Conservation (phyloP, 2,329 filamentous ascomycete genomes). For the Fusarium sp. region DNA sequence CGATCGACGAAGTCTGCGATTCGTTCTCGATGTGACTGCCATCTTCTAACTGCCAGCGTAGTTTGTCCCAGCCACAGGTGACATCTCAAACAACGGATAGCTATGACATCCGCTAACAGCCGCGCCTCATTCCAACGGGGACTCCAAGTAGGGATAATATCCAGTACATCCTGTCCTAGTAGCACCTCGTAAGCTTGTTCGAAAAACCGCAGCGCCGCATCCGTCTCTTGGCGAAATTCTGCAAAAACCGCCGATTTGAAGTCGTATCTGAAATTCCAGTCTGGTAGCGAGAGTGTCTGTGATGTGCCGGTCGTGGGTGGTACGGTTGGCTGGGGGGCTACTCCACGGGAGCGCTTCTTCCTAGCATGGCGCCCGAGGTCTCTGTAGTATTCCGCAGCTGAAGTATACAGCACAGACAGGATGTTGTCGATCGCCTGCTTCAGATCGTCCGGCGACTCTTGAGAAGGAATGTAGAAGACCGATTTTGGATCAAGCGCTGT, state of each 20-base stretch:
- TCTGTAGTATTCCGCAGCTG: slow-evolving; percentile 88
- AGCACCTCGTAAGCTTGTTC: slow-evolving; percentile 87
- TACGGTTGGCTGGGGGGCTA: slow-evolving; percentile 81
- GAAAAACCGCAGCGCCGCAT: slow-evolving; percentile 85
- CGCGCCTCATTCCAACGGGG: slow-evolving; percentile 93
- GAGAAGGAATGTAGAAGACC: slow-evolving; percentile 84
- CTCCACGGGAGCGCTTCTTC: slow-evolving; percentile 84
- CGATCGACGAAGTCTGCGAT: slow-evolving; percentile 83
- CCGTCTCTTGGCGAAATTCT: slow-evolving; percentile 93
- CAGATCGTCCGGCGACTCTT: slow-evolving; percentile 76
- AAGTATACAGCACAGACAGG: slow-evolving; percentile 76
- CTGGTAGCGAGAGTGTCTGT: slow-evolving; percentile 83
- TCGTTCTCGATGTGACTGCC: slow-evolving; percentile 80
- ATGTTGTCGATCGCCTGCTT: slow-evolving; percentile 79
- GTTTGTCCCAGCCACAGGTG: slow-evolving; percentile 82
- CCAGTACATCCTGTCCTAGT: slow-evolving; percentile 84
- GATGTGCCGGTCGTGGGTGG: slow-evolving; percentile 87
- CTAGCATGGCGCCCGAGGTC: slow-evolving; percentile 92
- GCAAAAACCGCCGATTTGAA: slow-evolving; percentile 92
- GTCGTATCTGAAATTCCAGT: slow-evolving; percentile 95
- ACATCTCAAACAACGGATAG: slow-evolving; percentile 84
- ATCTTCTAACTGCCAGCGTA: slow-evolving; percentile 82
- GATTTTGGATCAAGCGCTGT: slow-evolving; percentile 85
- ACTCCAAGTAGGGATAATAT: slow-evolving; percentile 89
- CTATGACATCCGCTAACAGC: slow-evolving; percentile 82